These are phyloP conservation scores for Trametes gibbosa DNA, from an alignment of 768 basidiomycete species.

Conservation along the genomic window DNA sequence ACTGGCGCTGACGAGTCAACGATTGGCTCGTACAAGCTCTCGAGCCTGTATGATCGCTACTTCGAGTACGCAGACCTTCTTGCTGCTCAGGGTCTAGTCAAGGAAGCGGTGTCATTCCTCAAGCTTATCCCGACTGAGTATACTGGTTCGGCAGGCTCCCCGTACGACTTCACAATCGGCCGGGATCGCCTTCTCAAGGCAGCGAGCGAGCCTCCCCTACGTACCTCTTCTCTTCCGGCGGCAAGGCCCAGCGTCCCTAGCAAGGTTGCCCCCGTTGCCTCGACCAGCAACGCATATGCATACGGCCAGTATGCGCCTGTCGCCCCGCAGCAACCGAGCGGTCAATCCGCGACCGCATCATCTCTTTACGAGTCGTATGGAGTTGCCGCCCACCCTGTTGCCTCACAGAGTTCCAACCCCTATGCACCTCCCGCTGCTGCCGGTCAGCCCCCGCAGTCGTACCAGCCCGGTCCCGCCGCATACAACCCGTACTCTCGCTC, in stretches of 20 bases:
- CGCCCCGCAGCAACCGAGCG: constrained; percentile 20
- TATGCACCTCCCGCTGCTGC: constrained; percentile 21
- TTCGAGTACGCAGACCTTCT: constrained; percentile 94
- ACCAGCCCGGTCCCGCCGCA: constrained; percentile 12
- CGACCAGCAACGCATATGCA: constrained; percentile 20
- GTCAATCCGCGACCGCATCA: constrained; percentile 19
- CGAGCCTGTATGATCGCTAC: constrained; percentile 86
- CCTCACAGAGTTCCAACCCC: constrained; percentile 18
- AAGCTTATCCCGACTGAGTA: constrained; percentile 79
- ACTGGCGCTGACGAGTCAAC: constrained; percentile 40
- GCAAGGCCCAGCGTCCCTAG: constrained; percentile 15
- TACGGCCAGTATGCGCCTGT: constrained; percentile 24
- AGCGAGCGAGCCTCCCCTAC: constrained; percentile 24
- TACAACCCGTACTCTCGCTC: constrained; percentile 31
- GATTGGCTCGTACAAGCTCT: constrained; percentile 75
- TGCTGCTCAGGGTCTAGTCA: constrained; percentile 84
- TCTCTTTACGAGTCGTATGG: constrained; percentile 23
- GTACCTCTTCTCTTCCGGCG: constrained; percentile 24
- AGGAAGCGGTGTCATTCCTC: constrained; percentile 78
- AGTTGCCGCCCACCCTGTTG: background rate
- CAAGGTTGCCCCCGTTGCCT: constrained; percentile 18
- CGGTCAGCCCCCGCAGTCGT: constrained; percentile 15
- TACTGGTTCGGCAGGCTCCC: constrained; percentile 50
- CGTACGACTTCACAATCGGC: constrained; percentile 40
- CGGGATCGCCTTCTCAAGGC: constrained; percentile 46